These are phyloP conservation scores for Hypomontagnella submonticulosa DNA, from an alignment of 495 filamentous ascomycete genomes.

Conservation along the genomic window DNA sequence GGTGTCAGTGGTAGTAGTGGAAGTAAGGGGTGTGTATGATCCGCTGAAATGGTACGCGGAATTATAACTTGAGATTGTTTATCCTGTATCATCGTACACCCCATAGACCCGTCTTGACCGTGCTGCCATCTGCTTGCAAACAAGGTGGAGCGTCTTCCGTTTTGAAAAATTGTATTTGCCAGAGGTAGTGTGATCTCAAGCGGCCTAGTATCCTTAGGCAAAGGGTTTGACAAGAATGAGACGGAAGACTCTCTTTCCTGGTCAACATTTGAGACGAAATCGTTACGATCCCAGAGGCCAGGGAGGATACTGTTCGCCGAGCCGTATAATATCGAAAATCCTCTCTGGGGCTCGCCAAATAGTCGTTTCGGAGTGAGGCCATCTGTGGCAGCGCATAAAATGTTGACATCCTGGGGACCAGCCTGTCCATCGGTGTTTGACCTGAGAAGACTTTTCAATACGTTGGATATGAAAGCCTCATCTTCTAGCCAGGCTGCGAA, in stretches of 20 bases:
- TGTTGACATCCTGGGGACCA: slow-evolving; percentile 26
- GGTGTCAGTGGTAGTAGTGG: slow-evolving; percentile 73
- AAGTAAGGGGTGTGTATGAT: slow-evolving; percentile 45
- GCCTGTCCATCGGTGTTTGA: not conserved
- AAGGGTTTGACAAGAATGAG: slow-evolving; percentile 40
- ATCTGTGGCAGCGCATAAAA: slow-evolving; percentile 54
- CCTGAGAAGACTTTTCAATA: slow-evolving; percentile 42
- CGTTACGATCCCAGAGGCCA: slow-evolving; percentile 40
- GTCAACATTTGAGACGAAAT: slow-evolving; percentile 10
- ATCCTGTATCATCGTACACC: slow-evolving; percentile 30
- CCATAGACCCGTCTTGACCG: slow-evolving; percentile 15
- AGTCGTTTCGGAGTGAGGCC: slow-evolving; percentile 42
- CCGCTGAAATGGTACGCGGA: slow-evolving; percentile 5
- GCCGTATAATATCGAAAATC: slow-evolving; percentile 57
- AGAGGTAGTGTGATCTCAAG: slow-evolving; percentile 67
- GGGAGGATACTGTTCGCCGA: slow-evolving; percentile 46
- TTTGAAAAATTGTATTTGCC: slow-evolving; percentile 81
- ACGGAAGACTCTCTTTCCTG: slow-evolving; percentile 30
- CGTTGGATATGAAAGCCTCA: slow-evolving; percentile 46
- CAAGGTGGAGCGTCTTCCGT: slow-evolving; percentile 72
- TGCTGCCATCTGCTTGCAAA: slow-evolving; percentile 66
- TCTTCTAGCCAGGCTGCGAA: slow-evolving; percentile 55
- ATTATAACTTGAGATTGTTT: slow-evolving; percentile 48
- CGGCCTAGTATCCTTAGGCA: slow-evolving; percentile 27
- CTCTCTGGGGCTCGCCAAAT: slow-evolving; percentile 43